These are phyloP conservation scores for Coniochaeta ligniaria DNA, from an alignment of 2,329 filamentous ascomycete genomes.

Conservation along the genomic window DNA sequence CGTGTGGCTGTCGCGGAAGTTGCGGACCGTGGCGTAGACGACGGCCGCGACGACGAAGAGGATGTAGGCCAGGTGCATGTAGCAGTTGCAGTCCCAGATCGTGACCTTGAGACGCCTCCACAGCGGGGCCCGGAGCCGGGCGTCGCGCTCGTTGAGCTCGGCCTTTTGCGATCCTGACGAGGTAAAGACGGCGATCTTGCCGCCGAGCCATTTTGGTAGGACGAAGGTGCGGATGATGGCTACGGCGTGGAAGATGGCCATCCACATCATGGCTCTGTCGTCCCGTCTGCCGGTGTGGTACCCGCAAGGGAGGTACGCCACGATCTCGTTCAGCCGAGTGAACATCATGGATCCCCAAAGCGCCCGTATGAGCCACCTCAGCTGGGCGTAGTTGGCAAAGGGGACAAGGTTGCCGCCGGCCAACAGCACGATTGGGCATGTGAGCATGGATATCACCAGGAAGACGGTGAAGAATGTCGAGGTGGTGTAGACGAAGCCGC, in stretches of 20 bases:
- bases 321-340: constrained; percentile 49
- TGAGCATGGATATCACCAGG: constrained; percentile 37
- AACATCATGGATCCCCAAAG: constrained; percentile 43
- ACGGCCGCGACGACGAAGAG: constrained; percentile 41
- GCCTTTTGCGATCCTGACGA: constrained; percentile 51
- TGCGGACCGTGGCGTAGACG: constrained; percentile 18
- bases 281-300: constrained; percentile 53
- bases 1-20: neutral
- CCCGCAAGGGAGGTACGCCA: constrained; percentile 51
- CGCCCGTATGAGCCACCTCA: constrained; percentile 50
- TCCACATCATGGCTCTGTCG: constrained; percentile 51
- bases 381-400: constrained; percentile 42
- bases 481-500: constrained; percentile 49
- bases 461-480: constrained; percentile 50
- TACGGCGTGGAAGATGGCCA: constrained; percentile 49
- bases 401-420: constrained; percentile 51
- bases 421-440: constrained; percentile 51
- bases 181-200: constrained; percentile 50
- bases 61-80: neutral
- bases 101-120: constrained; percentile 45
- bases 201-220: constrained; percentile 52
- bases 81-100: constrained; percentile 47
- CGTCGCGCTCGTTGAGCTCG: constrained; percentile 50
- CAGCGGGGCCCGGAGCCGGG: constrained; percentile 42
- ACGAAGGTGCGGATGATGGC: constrained; percentile 51